Base-by-base conservation (phyloP, 1,284 basidiomycete genomes). In the Microstroma glucosiphilum region DNA sequence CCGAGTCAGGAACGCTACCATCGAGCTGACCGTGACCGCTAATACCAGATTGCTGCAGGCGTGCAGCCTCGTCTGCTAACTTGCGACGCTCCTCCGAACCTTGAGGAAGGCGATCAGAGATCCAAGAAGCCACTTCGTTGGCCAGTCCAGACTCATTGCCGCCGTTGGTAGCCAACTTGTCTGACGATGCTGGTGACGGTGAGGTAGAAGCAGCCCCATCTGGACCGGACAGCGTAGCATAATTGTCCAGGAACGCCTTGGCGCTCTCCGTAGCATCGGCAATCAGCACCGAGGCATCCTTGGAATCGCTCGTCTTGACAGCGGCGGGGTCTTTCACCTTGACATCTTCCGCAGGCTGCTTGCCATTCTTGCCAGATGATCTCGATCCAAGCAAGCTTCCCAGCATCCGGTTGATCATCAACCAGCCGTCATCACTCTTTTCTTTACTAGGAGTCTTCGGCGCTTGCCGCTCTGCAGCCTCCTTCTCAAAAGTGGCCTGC, bases 41-140 rank as follows among this genome's bases (percentile, higher is more conserved):
- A 1, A 49, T 8, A 49, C 26, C 56, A 17, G 42, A 40, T n/a
- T 67, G 63, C 30, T 66, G 63, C 51, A 49, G 58, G n/a, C 62
- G 60, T 6, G 66, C 64, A 26, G 48, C 54, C 40, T 60, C 40
- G 54, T 68, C 65, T 15, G 73, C 73, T 53, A 68, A 60, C 1
- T 68, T 69, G 9, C 72, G 40, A 1, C 73, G 65, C 48, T 64
- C 69, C 42, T 70, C 66, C 49, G 74, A 66, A 2, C 73, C 64
- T 46, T 68, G 55, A 0, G 73, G 73, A 17, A 76, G 62, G 2
- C 73, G 67, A n/a, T 76, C 70, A 40, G 73, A 76, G 59, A 76
- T 74, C 73, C 73, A 76, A 17, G 60, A 63, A 1, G 69, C 73
- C 21, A 76, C 68, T 56, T 76, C 73, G 11, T 66, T 64, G n/a